phyloP scores from a whole-genome alignment of 345 rosid species.

The Murraya paniculata region DNA sequence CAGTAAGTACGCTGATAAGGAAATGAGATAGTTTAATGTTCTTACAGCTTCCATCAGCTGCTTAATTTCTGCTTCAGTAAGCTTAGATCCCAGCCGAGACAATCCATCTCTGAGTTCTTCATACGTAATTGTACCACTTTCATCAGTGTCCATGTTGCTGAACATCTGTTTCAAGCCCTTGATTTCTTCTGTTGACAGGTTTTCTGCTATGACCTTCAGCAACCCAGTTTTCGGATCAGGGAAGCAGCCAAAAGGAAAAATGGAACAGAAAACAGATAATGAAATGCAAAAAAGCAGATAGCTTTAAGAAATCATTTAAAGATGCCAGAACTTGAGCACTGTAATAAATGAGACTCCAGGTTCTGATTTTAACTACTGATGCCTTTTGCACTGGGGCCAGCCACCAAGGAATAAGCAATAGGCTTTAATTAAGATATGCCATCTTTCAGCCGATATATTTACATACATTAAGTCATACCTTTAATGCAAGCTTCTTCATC shows the following conservation, averaged over 20 bases:
- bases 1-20: not conserved
- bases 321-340: not conserved
- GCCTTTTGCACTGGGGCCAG: not conserved
- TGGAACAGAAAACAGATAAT: not conserved
- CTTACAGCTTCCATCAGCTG: slow-evolving; percentile 98
- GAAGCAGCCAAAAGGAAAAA: not conserved
- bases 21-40: not conserved
- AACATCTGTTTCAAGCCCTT: slow-evolving; percentile 81
- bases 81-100: slow-evolving; percentile 75
- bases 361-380: not conserved
- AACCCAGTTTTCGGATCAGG: slow-evolving; percentile 4
- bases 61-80: slow-evolving; percentile 66
- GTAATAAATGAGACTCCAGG: not conserved
- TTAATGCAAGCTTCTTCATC: slow-evolving; percentile 83
- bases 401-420: not conserved
- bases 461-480: slow-evolving; percentile 40
- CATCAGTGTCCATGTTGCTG: slow-evolving; percentile 84
- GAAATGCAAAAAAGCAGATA: not conserved
- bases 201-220: slow-evolving; percentile 75
- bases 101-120: slow-evolving; percentile 76
- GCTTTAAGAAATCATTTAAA: not conserved
- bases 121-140: slow-evolving; percentile 77
- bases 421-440: not conserved
- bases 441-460: not conserved
- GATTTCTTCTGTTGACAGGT: slow-evolving; percentile 78